Percentiles rank a stretch among this genome's conserved stretches.
phyloP scores from a whole-genome alignment of 2,329 filamentous ascomycete species.

The Calonectria ilicicola region DNA sequence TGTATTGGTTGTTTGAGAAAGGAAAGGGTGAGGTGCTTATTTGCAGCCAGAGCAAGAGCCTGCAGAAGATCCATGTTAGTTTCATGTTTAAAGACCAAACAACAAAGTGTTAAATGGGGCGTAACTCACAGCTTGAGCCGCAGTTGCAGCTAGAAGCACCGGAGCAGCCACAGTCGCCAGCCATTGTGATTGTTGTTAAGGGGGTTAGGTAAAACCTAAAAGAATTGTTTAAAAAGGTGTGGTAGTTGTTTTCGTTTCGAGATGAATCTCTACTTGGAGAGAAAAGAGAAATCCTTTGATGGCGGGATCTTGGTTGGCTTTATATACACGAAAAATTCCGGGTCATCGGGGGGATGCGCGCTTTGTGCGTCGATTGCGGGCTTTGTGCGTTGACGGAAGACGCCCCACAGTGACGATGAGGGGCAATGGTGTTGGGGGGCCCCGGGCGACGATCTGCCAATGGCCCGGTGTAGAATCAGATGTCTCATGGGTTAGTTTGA shows the following conservation, averaged over 20 bases:
- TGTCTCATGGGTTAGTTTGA: slow-evolving; percentile 21
- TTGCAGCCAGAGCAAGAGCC: slow-evolving; percentile 49
- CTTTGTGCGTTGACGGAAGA: slow-evolving; percentile 29
- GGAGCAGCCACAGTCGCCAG: slow-evolving; percentile 53
- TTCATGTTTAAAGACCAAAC: neutral
- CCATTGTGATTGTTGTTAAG: slow-evolving; percentile 46
- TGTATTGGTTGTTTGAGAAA: slow-evolving; percentile 20
- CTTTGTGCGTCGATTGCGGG: slow-evolving; percentile 29
- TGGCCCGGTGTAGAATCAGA: slow-evolving; percentile 29
- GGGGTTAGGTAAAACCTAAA: slow-evolving; percentile 24
- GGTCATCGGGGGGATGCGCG: slow-evolving; percentile 19
- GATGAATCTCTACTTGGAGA: slow-evolving; percentile 30
- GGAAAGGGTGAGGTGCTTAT: slow-evolving; percentile 27
- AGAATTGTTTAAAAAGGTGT: neutral
- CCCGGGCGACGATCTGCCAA: slow-evolving; percentile 31
- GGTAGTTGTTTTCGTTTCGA: slow-evolving; percentile 25
- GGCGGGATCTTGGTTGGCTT: slow-evolving; percentile 31
- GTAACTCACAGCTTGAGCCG: slow-evolving; percentile 50
- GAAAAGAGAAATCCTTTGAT: neutral
- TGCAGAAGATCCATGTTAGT: slow-evolving; percentile 30
- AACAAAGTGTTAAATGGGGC: neutral
- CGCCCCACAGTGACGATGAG: slow-evolving; percentile 30
- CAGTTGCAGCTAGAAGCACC: slow-evolving; percentile 50
- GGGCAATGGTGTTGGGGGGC: slow-evolving; percentile 6
- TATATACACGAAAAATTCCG: slow-evolving; percentile 40